A percentile compares a stretch with the other conserved stretches of the same genome.
Evolutionary conservation across 495 filamentous ascomycete species (phyloP).

Genomic region (Apodospora peruviana): DNA sequence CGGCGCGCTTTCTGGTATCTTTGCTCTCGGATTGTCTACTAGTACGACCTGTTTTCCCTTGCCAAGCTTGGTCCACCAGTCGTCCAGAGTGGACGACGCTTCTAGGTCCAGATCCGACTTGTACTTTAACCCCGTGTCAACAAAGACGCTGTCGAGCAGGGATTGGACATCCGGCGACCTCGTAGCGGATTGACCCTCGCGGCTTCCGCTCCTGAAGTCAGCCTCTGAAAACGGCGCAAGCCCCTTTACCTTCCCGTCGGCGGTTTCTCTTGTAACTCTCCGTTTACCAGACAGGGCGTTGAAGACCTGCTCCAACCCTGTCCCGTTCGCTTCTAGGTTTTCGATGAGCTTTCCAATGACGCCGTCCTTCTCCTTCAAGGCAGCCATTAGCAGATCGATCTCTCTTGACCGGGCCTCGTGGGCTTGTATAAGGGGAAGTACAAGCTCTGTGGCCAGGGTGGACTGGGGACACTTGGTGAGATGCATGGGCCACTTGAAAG

Average conservation of each 20-base stretch:
- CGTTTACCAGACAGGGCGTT: constrained; percentile 54
- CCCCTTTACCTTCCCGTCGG: constrained; percentile 49
- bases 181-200: constrained; percentile 16
- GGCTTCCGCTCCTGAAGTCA: constrained; percentile 37
- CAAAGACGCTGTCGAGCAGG: constrained; percentile 32
- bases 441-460: constrained; percentile 53
- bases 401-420: constrained; percentile 46
- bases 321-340: constrained; percentile 64
- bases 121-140: constrained; percentile 21
- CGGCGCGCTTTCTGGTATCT: constrained; percentile 22
- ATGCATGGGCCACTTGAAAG: constrained; percentile 64
- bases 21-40: constrained; percentile 16
- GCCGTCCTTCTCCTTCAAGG: constrained; percentile 70
- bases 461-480: constrained; percentile 51
- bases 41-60: constrained; percentile 21
- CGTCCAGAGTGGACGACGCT: constrained; percentile 28
- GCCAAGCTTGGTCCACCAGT: constrained; percentile 47
- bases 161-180: constrained; percentile 27
- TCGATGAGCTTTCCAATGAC: constrained; percentile 71
- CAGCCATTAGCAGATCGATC: constrained; percentile 49
- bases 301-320: constrained; percentile 66
- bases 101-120: constrained; percentile 18
- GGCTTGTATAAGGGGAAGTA: constrained; percentile 63
- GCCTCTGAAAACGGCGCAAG: constrained; percentile 47
- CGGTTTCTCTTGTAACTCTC: constrained; percentile 36